phyloP scores from a whole-genome alignment of 768 basidiomycete genomes.

The Macrolepiota dolichaula region DNA sequence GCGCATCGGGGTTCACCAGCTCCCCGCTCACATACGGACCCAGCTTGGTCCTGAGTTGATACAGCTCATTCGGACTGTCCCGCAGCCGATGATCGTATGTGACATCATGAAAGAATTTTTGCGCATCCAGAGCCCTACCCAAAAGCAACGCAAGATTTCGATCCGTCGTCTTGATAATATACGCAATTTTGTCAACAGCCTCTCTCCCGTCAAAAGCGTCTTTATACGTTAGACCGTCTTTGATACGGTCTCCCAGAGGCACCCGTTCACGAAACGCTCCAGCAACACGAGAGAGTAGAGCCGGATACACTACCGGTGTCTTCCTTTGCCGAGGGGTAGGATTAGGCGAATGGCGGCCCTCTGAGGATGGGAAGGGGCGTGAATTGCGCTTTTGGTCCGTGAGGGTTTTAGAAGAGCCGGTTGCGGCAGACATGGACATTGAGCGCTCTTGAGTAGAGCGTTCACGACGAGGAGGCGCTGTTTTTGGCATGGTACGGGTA shows the following conservation, averaged over 20 bases:
- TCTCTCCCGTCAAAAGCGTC: slow-evolving; percentile 96
- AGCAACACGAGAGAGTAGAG: slow-evolving; percentile 90
- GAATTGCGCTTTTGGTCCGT: slow-evolving; percentile 29
- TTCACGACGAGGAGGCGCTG: slow-evolving; percentile 51
- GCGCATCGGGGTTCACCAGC: slow-evolving; percentile 29
- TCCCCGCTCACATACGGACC: slow-evolving; percentile 86
- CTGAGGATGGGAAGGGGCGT: slow-evolving; percentile 29
- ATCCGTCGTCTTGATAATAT: slow-evolving; percentile 98
- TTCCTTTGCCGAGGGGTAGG: slow-evolving; percentile 43
- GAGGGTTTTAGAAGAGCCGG: slow-evolving; percentile 45
- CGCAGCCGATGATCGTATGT: slow-evolving; percentile 96
- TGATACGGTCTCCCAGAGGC: slow-evolving; percentile 71
- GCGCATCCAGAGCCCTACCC: slow-evolving; percentile 94
- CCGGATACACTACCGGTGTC: slow-evolving; percentile 89
- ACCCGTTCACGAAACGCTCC: slow-evolving; percentile 90
- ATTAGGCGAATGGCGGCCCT: slow-evolving; percentile 38
- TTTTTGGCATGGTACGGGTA: slow-evolving; percentile 53
- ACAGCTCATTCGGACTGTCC: slow-evolving; percentile 85
- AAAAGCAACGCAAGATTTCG: slow-evolving; percentile 91
- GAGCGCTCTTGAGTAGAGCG: slow-evolving; percentile 65
- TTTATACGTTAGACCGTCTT: slow-evolving; percentile 95
- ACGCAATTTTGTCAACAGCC: slow-evolving; percentile 94
- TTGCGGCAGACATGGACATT: slow-evolving; percentile 72
- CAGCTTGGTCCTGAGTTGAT: slow-evolving; percentile 86
- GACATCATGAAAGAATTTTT: slow-evolving; percentile 99